Base-by-base conservation (phyloP, 768 basidiomycete species). In the Podaxis pistillaris region DNA sequence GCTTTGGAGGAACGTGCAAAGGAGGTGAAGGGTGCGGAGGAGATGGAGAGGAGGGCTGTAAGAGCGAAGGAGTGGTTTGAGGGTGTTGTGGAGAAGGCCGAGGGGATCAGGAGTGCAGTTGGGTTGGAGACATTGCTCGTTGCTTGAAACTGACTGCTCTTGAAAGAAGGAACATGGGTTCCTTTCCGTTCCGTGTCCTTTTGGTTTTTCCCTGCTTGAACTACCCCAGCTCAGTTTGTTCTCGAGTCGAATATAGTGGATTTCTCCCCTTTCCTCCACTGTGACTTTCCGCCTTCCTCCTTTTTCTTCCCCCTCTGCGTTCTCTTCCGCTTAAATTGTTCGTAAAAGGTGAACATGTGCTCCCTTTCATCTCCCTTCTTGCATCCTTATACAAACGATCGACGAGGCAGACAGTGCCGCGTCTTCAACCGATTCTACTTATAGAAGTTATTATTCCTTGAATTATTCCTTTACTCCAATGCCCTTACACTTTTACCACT, bases 21-120 rank as follows among this genome's bases (percentile, higher is more conserved):
- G 69, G 93, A 96, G 70, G 94, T 96, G 15, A 82, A 81, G 68
- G 80, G 78, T 54, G 87, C 87, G 50, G 93, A 95, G 76, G 89
- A 90, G 69, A 79, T 81, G 56, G 90, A 91, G 79, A 85, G 75
- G 76, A 83, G 81, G 73, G 87, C 93, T 24, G 68, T 69, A 66
- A 85, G 77, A 67, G 96, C 97, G 41, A 78, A 89, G 56, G 83
- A 84, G 64, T 92, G 84, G 82, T 91, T 98, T 76, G 76, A 69
- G 3, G 78, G 80, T 46, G 81, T 90, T 36, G 76, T 77, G 66
- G 72, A 77, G 66, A 79, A 73, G 69, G 76, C 83, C 50, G 78
- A 73, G 63, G 75, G 77, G 57, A 79, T 84, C 63, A 79, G 88
- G 57, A 66, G 63, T 36, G 66, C 63, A 2, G 73, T 70, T 33